Evolutionary conservation across 768 basidiomycete genomes (phyloP), one percentile per base, ranked within the genome.

Genomic region (Hypsizygus marmoreus): DNA sequence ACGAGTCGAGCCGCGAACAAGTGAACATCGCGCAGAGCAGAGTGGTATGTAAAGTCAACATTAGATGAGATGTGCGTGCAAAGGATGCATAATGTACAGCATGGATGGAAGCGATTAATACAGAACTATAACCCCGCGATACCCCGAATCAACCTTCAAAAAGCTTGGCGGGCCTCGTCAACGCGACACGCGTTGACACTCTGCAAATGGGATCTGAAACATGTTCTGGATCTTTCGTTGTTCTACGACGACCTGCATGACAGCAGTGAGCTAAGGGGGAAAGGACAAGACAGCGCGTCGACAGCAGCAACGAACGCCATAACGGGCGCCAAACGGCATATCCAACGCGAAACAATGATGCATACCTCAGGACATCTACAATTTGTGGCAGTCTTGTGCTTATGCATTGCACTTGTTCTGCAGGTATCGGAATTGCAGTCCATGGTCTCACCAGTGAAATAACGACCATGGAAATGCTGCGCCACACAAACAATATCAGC

Each of bases 381-480:
- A 36, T 70, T 72, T 26, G 38, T 58, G 7, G 69, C 64, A 4
- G 69, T 68, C 54, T 71, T 74, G 55, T 77, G 75, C 51, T 71
- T 73, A 51, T 77, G 75, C 26, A 55, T 54, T 9, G 47, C 46
- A 46, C 73, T 75, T 6, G 68, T 65, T 48, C 67, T 75, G 62
- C 75, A 77, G 4, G 49, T 49, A 1, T 53, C 49, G 12, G 68
- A 69, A 25, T 51, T 46, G 49, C 75, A 77, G 54, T 77, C 75
- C 30, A 51, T 57, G 17, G 59, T 64, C 54, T 71, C 70, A 19
- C 75, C 75, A 31, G 75, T 75, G 50, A 67, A 75, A 54, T 73
- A 75, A n/a, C 72, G 68, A 29, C 71, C 71, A 43, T 75, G 74
- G 61, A 75, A 77, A 46, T 75, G 75, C 75, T 75, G 46, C 48